A percentile compares a stretch with the other conserved stretches of the same genome.
Evolutionary conservation across 345 rosid species (phyloP).

Genomic region (Syzygium oleosum): DNA sequence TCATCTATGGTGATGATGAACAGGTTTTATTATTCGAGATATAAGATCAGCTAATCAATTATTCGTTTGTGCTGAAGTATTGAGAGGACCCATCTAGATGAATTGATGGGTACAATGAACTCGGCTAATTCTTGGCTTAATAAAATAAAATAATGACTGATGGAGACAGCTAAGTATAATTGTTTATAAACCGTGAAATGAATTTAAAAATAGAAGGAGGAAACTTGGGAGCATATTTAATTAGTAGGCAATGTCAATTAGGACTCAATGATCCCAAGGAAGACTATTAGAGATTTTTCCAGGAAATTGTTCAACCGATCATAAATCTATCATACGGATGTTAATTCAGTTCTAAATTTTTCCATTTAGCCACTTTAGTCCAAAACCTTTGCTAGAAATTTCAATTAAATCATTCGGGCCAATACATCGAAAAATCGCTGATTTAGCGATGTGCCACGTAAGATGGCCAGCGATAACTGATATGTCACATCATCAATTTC

Average conservation of each 20-base stretch:
- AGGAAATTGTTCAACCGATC: neutral
- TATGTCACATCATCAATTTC: rapidly evolving
- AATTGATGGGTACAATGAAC: neutral
- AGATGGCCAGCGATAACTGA: rapidly evolving
- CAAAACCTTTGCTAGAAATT: neutral
- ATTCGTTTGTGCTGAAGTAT: neutral
- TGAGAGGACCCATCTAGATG: neutral
- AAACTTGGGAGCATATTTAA: neutral
- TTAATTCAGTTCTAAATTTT: neutral
- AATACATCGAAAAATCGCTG: neutral
- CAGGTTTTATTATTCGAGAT: neutral
- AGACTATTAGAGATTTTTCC: neutral
- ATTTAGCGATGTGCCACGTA: neutral
- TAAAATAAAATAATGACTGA: neutral
- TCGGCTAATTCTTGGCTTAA: neutral
- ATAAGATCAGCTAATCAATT: neutral
- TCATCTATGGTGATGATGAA: neutral
- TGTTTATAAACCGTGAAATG: neutral
- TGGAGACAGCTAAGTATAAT: neutral
- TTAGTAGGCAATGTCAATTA: neutral
- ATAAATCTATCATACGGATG: neutral
- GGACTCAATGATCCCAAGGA: neutral
- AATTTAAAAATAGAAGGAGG: neutral
- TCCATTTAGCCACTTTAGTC: neutral
- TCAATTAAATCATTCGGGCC: neutral